These are phyloP conservation scores for Daedalea quercina DNA, from an alignment of 768 basidiomycete genomes.

Conservation along the genomic window DNA sequence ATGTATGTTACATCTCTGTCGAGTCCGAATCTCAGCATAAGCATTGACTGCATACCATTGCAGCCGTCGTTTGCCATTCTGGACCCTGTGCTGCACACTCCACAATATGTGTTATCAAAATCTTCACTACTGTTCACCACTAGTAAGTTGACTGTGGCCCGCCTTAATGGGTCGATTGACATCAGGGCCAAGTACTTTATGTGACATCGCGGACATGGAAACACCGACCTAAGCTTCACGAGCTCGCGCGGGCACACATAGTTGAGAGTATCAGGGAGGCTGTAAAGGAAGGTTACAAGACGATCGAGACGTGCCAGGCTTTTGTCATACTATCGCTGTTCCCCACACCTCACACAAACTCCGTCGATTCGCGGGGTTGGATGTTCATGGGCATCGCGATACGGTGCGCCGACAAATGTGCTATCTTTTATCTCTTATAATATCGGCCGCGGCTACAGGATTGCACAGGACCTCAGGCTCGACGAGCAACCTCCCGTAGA, in stretches of 20 bases:
- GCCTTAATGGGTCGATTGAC: too few species aligned
- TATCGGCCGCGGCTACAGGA: slow-evolving; percentile 26
- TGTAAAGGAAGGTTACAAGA: slow-evolving; percentile 38
- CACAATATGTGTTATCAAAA: slow-evolving; percentile 38
- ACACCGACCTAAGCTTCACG: slow-evolving; percentile 41
- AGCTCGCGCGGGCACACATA: slow-evolving; percentile 33
- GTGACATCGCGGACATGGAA: slow-evolving; percentile 54
- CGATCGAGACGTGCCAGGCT: slow-evolving; percentile 67
- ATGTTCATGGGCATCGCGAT: slow-evolving; percentile 61
- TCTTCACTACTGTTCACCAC: slow-evolving; percentile 48
- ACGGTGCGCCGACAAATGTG: slow-evolving; percentile 31
- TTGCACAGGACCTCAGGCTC: slow-evolving; percentile 62
- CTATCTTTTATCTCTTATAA: not conserved
- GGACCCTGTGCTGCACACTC: slow-evolving; percentile 43
- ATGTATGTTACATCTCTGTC: not conserved
- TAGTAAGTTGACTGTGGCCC: slow-evolving; percentile 27
- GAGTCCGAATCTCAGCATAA: not conserved
- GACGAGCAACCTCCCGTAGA: slow-evolving; percentile 36
- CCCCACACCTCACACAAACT: slow-evolving; percentile 50
- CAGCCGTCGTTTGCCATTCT: slow-evolving; percentile 23
- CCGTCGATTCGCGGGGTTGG: slow-evolving; percentile 60
- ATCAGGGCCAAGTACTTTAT: slow-evolving; percentile 41
- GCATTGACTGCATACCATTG: not conserved
- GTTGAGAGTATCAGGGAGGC: slow-evolving; percentile 44
- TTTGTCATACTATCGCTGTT: slow-evolving; percentile 57